phyloP scores from a whole-genome alignment of 495 filamentous ascomycete genomes.

The Glonium stellatum region DNA sequence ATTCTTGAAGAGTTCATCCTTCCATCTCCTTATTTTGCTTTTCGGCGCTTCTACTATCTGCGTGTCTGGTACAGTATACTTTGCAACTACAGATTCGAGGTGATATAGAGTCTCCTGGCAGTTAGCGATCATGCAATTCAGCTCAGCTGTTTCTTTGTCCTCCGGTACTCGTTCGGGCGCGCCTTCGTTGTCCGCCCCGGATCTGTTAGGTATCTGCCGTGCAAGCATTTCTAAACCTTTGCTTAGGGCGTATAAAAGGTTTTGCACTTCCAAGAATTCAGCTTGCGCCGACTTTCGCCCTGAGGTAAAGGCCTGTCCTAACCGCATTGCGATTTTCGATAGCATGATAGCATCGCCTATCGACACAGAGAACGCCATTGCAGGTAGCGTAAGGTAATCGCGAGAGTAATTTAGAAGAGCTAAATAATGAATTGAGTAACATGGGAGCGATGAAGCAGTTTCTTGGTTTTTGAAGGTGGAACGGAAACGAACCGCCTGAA shows the following conservation, averaged over 20 bases:
- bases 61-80: conserved; percentile 2
- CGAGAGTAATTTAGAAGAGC: no score
- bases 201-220: not conserved
- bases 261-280: conserved; percentile 7
- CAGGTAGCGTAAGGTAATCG: no score
- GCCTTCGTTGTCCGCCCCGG: not conserved
- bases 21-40: not conserved
- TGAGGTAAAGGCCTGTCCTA: conserved; percentile 6
- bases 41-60: not conserved
- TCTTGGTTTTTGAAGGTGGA: no score
- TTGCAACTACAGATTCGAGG: conserved; percentile 6
- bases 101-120: conserved; percentile 3
- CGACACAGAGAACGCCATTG: conserved; percentile 2
- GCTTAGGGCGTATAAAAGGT: conserved; percentile 5
- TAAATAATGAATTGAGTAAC: no score
- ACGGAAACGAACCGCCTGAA: no score
- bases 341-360: conserved; percentile 10
- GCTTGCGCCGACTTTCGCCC: conserved; percentile 8
- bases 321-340: not conserved
- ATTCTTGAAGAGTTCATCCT: conserved; percentile 9
- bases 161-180: not conserved
- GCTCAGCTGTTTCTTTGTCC: not conserved
- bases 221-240: conserved; percentile 4
- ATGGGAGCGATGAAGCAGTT: no score
- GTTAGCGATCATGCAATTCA: conserved; percentile 1